Base-by-base conservation (phyloP, 495 filamentous ascomycete genomes). In the Neurospora tetrasperma region DNA sequence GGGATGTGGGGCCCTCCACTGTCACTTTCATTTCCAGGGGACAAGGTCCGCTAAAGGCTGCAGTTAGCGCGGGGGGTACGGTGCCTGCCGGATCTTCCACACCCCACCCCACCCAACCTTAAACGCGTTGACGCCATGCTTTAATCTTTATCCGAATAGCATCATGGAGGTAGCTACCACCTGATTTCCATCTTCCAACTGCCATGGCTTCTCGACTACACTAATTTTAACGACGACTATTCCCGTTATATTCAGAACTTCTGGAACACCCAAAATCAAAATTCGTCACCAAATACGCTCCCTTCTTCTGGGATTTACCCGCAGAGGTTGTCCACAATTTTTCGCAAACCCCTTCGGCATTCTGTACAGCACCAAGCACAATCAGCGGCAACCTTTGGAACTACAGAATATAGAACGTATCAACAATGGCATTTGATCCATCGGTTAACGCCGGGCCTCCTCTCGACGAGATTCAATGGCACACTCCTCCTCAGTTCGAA, bases 391-490 rank as follows among this genome's bases (percentile, higher is more conserved):
- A 2, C 18, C 16, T 0, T 0, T 10, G 7, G 11, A 0, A 3
- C 12, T 5, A 18, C 27, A 11, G 3, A 23, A 3, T 18, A 18
- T 16, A 35, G 6, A 18, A 35, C 0, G 2, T 3, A 31, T 4
- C 23, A 3, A 71, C 0, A 35, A 76, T 76, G 76, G 62, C 74
- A 8, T 39, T 38, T 2, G 69, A 73, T 31, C 71, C 71, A 41
- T 42, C 70, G 40, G 38, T 74, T 23, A 71, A 71, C 2, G 77
- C 89, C 78, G 90, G 90, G 74, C 83, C 87, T 35, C 85, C 88
- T 7, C 84, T 93, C 77, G 92, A 94, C 82, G 92, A 95, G 82
- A 92, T 93, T 73, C 88, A 90, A 82, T 95, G 92, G 91, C 86
- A 86, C 70, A 85, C 86, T 39, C 89, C 89, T 35, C 83, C 83